Evolutionary conservation across 768 basidiomycete species (phyloP).

Genomic region (Pleurotus ostreatus): DNA sequence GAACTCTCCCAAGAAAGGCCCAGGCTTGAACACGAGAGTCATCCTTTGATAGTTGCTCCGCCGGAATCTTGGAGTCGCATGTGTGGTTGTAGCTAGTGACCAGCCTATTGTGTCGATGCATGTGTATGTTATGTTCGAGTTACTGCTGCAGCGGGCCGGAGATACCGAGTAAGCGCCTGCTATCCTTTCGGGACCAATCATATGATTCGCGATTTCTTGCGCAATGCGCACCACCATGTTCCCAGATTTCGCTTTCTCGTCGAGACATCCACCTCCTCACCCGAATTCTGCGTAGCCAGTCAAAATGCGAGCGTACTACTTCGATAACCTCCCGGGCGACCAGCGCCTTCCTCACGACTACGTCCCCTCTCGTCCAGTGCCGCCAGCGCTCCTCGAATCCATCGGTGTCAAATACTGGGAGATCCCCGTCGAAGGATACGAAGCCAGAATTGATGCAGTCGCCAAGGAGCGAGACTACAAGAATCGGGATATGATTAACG

Average conservation of each 20-base stretch:
- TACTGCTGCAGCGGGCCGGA: no score
- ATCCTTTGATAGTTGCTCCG: no score
- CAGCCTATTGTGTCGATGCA: no score
- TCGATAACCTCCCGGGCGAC: conserved; percentile 72
- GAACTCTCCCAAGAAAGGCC: no score
- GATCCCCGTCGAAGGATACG: conserved; percentile 60
- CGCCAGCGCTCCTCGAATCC: conserved; percentile 39
- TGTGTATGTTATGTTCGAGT: no score
- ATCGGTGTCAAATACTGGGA: conserved; percentile 68
- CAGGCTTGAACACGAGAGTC: no score
- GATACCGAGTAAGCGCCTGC: no score
- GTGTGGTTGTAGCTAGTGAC: no score
- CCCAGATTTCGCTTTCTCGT: background rate
- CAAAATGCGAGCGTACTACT: conserved; percentile 74
- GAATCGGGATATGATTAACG: conserved; percentile 77
- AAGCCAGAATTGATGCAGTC: conserved; percentile 53
- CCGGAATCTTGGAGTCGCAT: no score
- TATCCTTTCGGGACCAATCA: no score
- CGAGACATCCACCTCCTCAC: background rate
- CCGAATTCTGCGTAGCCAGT: background rate
- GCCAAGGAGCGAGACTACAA: conserved; percentile 74
- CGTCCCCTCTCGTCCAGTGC: conserved; percentile 50
- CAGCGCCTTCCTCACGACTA: conserved; percentile 80
- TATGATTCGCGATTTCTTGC: no score
- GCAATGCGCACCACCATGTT: no score